Evolutionary conservation across 139 green algal species (phyloP).

Genomic region (Microglena sp.): DNA sequence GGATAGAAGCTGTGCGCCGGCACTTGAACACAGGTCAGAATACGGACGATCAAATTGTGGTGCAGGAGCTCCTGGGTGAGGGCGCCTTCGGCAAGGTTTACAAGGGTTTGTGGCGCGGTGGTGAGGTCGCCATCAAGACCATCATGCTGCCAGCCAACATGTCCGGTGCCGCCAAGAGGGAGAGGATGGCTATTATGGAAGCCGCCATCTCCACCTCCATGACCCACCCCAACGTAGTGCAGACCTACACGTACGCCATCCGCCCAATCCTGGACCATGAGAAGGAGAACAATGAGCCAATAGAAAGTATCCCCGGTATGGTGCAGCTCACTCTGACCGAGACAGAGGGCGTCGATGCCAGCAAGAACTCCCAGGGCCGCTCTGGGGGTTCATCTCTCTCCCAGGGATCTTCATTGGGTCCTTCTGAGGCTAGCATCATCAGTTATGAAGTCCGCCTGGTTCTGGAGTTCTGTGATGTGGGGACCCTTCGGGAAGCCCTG

Average conservation of each 20-base stretch:
- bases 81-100: slow-evolving; percentile 8
- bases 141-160: slow-evolving; percentile 27
- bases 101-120: slow-evolving; percentile 8
- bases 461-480: slow-evolving; percentile 48
- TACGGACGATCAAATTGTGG: not conserved
- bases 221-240: slow-evolving; percentile 32
- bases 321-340: too few relatives aligned
- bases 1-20: not conserved
- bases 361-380: too few relatives aligned
- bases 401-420: too few relatives aligned
- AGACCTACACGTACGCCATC: slow-evolving; percentile 39
- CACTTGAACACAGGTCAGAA: not conserved
- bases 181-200: slow-evolving; percentile 41
- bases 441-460: slow-evolving; percentile 49
- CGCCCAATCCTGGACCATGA: slow-evolving; percentile 15
- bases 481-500: slow-evolving; percentile 35
- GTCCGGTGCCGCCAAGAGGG: slow-evolving; percentile 32
- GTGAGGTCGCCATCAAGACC: slow-evolving; percentile 10
- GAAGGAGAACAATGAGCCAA: too few relatives aligned
- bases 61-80: not conserved
- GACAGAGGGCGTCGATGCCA: too few relatives aligned
- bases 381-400: too few relatives aligned
- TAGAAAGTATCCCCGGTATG: too few relatives aligned
- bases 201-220: slow-evolving; percentile 32
- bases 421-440: too few relatives aligned